Percentiles rank a stretch among this genome's conserved stretches.
These are phyloP conservation scores for Pleurotus ostreatus DNA, from an alignment of 768 basidiomycete genomes.

Conservation along the genomic window DNA sequence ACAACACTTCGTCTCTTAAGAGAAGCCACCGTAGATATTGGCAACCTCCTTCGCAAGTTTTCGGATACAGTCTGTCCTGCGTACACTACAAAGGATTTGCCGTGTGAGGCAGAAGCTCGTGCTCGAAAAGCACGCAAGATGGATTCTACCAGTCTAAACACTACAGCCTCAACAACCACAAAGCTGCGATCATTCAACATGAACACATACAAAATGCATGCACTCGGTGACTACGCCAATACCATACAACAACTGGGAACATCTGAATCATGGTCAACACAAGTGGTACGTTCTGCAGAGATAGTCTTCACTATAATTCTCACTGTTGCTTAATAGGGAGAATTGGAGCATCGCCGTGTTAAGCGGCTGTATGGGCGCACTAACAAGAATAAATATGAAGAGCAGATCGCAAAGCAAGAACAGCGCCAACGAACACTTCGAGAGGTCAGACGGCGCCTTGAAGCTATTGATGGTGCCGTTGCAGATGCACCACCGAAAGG, in stretches of 20 bases:
- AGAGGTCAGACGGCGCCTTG: neutral
- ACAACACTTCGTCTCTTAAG: constrained; percentile 23
- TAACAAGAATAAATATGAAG: constrained; percentile 15
- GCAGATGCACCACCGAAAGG: neutral
- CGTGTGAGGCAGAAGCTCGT: constrained; percentile 30
- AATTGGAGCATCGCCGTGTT: constrained; percentile 25
- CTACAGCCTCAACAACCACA: neutral
- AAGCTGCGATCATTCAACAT: constrained; percentile 16
- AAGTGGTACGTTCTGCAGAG: constrained; percentile 20
- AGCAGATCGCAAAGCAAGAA: constrained; percentile 20
- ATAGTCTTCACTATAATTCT: no score
- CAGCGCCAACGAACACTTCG: neutral
- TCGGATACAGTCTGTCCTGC: constrained; percentile 16
- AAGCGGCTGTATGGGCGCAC: constrained; percentile 24
- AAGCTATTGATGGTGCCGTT: neutral
- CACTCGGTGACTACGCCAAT: constrained; percentile 22
- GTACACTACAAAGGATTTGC: constrained; percentile 30
- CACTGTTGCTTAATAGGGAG: no score
- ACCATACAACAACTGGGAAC: constrained; percentile 21
- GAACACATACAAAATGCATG: constrained; percentile 24
- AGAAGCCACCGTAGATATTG: constrained; percentile 18
- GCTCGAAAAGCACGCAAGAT: constrained; percentile 8
- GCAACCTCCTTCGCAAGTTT: constrained; percentile 25
- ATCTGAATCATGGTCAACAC: constrained; percentile 27
- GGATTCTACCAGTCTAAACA: neutral